Percentiles rank a stretch among this genome's conserved stretches.
These are phyloP conservation scores for Fusarium transvaalense DNA, from an alignment of 2,329 filamentous ascomycete species.

Conservation along the genomic window DNA sequence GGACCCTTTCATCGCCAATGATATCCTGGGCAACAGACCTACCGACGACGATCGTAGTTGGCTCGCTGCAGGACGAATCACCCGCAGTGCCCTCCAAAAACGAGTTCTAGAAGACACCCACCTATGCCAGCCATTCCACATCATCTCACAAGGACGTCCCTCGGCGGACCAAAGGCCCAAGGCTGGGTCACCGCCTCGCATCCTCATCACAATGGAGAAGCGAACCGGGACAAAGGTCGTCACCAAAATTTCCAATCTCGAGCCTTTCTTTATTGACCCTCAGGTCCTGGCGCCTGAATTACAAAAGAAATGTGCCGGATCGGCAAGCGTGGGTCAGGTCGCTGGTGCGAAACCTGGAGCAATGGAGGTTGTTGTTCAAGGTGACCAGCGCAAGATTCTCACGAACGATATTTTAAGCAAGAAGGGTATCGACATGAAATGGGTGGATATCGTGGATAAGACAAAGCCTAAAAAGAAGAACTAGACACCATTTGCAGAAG, in stretches of 20 bases:
- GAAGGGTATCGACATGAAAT: slow-evolving; percentile 37
- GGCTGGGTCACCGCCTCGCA: slow-evolving; percentile 32
- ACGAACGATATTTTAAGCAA: slow-evolving; percentile 26
- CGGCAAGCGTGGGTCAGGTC: slow-evolving; percentile 41
- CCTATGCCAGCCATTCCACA: slow-evolving; percentile 40
- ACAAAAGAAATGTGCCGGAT: slow-evolving; percentile 44
- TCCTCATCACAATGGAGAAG: slow-evolving; percentile 42
- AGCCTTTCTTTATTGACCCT: slow-evolving; percentile 42
- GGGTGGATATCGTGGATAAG: slow-evolving; percentile 43
- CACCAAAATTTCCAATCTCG: slow-evolving; percentile 42
- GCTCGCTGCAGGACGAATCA: slow-evolving; percentile 37
- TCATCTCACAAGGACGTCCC: slow-evolving; percentile 23
- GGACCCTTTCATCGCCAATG: slow-evolving; percentile 41
- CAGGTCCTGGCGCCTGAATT: slow-evolving; percentile 40
- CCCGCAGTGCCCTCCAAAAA: slow-evolving; percentile 38
- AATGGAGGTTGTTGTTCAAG: slow-evolving; percentile 43
- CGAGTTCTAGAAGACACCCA: slow-evolving; percentile 36
- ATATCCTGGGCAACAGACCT: slow-evolving; percentile 32
- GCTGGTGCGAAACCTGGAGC: slow-evolving; percentile 39
- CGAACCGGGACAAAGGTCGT: slow-evolving; percentile 44
- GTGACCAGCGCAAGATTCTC: slow-evolving; percentile 40
- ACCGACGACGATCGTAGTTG: slow-evolving; percentile 36
- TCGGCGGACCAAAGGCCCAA: slow-evolving; percentile 40
- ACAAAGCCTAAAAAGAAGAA: slow-evolving; percentile 41
- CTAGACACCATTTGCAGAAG: neutral